Percentiles rank a stretch among this genome's conserved stretches.
Conservation (phyloP, 805 yeast genomes). For the Saturnispora quitensis region DNA sequence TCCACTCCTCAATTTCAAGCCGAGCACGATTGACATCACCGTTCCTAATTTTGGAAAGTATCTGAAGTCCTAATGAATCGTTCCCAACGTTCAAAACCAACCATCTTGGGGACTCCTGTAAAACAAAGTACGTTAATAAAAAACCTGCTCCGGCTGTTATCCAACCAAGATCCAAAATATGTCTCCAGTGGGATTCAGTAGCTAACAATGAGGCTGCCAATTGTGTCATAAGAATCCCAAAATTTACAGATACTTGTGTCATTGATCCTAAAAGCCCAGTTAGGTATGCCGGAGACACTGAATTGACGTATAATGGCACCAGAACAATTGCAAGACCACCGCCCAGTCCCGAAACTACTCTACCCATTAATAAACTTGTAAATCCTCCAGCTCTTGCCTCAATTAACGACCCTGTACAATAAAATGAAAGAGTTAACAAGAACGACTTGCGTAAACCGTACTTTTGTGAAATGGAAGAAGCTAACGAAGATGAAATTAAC, state of each 20-base stretch:
- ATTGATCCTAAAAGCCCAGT: constrained; percentile 81
- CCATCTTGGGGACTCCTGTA: constrained; percentile 85
- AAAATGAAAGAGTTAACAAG: constrained; percentile 41
- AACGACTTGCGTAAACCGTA: constrained; percentile 54
- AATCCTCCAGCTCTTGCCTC: constrained; percentile 44
- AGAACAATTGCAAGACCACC: constrained; percentile 86
- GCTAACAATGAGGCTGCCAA: constrained; percentile 62
- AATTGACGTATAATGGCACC: constrained; percentile 74
- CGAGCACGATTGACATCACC: constrained; percentile 11
- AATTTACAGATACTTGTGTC: constrained; percentile 79
- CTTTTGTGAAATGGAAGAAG: constrained; percentile 55
- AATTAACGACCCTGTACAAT: constrained; percentile 52
- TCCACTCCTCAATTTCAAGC: constrained; percentile 26
- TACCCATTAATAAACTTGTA: constrained; percentile 45
- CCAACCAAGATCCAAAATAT: constrained; percentile 53
- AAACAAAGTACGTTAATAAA: constrained; percentile 30
- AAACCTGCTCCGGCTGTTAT: constrained; percentile 44
- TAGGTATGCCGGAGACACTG: constrained; percentile 58
- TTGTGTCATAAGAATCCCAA: constrained; percentile 81
- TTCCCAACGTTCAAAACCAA: constrained; percentile 36
- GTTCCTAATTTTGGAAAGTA: constrained; percentile 32
- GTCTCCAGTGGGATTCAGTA: constrained; percentile 62
- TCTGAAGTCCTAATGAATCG: constrained; percentile 16
- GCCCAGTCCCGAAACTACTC: constrained; percentile 73
- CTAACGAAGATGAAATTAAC: constrained; percentile 58